Base-by-base conservation (phyloP, 106 monocot genomes). In the Iris macrosiphon region DNA sequence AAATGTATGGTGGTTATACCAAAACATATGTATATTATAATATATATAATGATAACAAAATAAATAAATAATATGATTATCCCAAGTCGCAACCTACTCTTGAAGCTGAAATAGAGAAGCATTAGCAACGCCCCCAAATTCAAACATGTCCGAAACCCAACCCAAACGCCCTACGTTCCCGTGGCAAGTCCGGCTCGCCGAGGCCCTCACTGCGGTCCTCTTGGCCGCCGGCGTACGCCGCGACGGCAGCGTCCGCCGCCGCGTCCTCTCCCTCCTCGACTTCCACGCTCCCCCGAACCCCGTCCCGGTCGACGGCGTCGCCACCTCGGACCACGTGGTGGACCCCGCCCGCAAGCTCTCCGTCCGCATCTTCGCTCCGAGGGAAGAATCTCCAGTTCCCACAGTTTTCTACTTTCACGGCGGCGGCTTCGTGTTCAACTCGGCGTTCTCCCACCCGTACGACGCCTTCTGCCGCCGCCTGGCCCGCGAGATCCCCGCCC, bases 391-490 rank as follows among this genome's bases (percentile, higher is more conserved):
- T 35, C 34, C 34, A 4, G 7, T 35, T 10, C 34, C 34, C 34
- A 10, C 10, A 4, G 10, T 35, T 10, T 4, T 35, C 34, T 35
- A 35, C 52, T 52, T 52, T 28, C 52, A 52, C 52, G 52, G 52
- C 26, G 52, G 52, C 15, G 52, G 52, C 1, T 52, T 52, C 31
- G 52, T 28, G 6, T 52, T 27, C 15, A 24, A 27, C 52, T 52
- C 52, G 13, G 67, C 75, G 11, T 53, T 31, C 52, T 30, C 49
- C 18, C 11, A 1, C 15, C 0, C 45, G 31, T 75, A 68, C 32
- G 75, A 75, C 43, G 55, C 23, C 5, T 23, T 48, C 23, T 75
- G 68, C 63, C 54, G 75, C 7, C 67, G 74, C 1, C 40, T 75
- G 30, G 13, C 44, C 40, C 30, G 62, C 43, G 19, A 29, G 48